Base-by-base conservation (phyloP, 2,329 filamentous ascomycete genomes). In the Aspergillus carbonarius region DNA sequence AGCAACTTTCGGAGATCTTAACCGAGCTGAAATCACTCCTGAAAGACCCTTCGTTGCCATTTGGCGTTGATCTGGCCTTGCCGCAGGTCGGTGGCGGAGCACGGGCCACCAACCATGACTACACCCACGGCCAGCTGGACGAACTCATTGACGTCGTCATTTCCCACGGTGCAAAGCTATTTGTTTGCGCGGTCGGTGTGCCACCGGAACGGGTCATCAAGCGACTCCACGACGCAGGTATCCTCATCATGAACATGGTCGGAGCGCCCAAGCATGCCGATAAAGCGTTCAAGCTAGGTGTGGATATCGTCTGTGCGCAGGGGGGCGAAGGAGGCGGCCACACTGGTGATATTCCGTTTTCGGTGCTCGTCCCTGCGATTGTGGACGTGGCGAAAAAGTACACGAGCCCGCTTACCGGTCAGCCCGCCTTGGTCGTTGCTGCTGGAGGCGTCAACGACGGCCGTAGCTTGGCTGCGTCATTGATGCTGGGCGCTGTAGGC, bases 241-340 rank as follows among this genome's bases (percentile, higher is more conserved):
- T 98, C 40, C 72, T 96, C 59, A 83, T 97, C 35, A 97, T 97
- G 92, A 97, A 97, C 75, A 97, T 97, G 93, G 92, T 97, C 18
- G 93, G 93, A 0, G 90, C 93, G 68, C 93, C 93, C 1, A 92
- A 89, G 73, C 93, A 98, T 74, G 93, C 93, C 0, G 85, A 88
- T 73, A 97, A 97, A 79, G 93, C 93, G 2, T 80, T 98, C 4
- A 86, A 92, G 51, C 85, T 88, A 0, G 93, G 93, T 44, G 92
- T 96, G 9, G 93, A 98, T 76, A 88, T 97, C 63, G 84, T 98
- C 5, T 96, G 92, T 73, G 88, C 93, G 2, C 93, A 98, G 79
- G 93, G 93, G 48, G 92, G 92, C 53, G 93, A 98, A 75, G 93
- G 93, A 1, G 93, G 93, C 17, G 93, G 93, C 0, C 93, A 98